These are phyloP conservation scores for Seiridium cupressi DNA, from an alignment of 2,329 filamentous ascomycete genomes.

Conservation along the genomic window DNA sequence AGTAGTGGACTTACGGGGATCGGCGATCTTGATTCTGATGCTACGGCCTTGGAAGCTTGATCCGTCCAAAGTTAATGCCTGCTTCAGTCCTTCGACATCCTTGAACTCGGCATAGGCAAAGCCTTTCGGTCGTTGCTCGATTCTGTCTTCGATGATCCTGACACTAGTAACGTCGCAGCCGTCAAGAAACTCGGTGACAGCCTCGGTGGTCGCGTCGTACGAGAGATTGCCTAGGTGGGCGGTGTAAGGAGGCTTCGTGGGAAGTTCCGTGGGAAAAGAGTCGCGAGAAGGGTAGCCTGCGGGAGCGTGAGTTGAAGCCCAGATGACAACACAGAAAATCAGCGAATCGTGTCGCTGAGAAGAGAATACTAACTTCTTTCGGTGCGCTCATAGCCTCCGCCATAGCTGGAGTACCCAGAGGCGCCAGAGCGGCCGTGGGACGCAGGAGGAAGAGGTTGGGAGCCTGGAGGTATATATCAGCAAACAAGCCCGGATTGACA, in stretches of 20 bases:
- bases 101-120: constrained; percentile 97
- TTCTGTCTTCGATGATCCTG: constrained; percentile 93
- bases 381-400: constrained; percentile 22
- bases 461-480: constrained; percentile 37
- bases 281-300: constrained; percentile 65
- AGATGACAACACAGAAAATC: too few species aligned
- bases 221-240: constrained; percentile 96
- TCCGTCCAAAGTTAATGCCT: constrained; percentile 81
- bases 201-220: constrained; percentile 84
- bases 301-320: not conserved
- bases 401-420: constrained; percentile 25
- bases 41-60: constrained; percentile 81
- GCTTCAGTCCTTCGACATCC: constrained; percentile 83
- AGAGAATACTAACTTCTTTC: constrained; percentile 36
- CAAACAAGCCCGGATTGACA: constrained; percentile 7
- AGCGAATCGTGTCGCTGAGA: not conserved
- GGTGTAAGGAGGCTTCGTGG: constrained; percentile 90
- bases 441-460: constrained; percentile 53
- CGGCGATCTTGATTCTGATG: constrained; percentile 92
- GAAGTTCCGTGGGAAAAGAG: constrained; percentile 69
- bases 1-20: constrained; percentile 76
- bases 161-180: constrained; percentile 86
- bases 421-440: constrained; percentile 16
- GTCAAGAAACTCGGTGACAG: constrained; percentile 82
- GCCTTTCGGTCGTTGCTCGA: constrained; percentile 91